These are phyloP conservation scores for Berkeleyomyces basicola DNA, from an alignment of 2,329 filamentous ascomycete species.

Conservation along the genomic window DNA sequence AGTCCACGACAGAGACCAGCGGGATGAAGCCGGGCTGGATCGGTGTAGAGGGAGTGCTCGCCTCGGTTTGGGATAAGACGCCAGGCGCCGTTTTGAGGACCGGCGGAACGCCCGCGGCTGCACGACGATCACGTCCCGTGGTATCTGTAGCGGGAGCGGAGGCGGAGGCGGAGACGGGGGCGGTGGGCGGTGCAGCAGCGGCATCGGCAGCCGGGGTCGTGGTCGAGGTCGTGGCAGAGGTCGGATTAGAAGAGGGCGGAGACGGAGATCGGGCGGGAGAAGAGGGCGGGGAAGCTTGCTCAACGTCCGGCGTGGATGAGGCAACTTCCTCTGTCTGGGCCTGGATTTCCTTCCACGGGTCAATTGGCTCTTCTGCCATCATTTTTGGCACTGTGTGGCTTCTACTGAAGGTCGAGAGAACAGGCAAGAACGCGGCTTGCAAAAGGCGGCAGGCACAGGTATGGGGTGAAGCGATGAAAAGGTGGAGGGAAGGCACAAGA, in stretches of 20 bases:
- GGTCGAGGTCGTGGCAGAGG: too few species aligned
- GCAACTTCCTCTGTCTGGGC: background rate
- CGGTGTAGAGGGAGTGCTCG: constrained; percentile 16
- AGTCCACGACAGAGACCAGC: constrained; percentile 65
- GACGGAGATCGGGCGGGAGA: background rate
- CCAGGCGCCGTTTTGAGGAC: constrained; percentile 2
- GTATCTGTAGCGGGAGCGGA: background rate
- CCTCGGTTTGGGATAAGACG: constrained; percentile 10
- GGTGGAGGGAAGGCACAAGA: background rate
- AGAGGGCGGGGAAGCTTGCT: background rate
- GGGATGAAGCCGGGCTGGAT: constrained; percentile 37
- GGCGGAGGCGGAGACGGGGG: background rate
- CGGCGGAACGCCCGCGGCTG: background rate
- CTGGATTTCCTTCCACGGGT: constrained; percentile 9
- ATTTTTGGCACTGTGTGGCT: background rate
- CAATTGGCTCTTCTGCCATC: constrained; percentile 12
- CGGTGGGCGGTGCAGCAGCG: background rate
- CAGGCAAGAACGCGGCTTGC: background rate
- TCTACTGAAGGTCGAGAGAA: background rate
- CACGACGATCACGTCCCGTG: background rate
- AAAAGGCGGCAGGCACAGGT: background rate
- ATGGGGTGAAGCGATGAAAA: background rate
- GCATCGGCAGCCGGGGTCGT: too few species aligned
- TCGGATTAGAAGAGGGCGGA: background rate
- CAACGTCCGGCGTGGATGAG: background rate